A percentile compares a stretch with the other conserved stretches of the same genome.
These are phyloP conservation scores for Lecanoromycetidae sp. DNA, from an alignment of 2,329 filamentous ascomycete genomes.

Conservation along the genomic window DNA sequence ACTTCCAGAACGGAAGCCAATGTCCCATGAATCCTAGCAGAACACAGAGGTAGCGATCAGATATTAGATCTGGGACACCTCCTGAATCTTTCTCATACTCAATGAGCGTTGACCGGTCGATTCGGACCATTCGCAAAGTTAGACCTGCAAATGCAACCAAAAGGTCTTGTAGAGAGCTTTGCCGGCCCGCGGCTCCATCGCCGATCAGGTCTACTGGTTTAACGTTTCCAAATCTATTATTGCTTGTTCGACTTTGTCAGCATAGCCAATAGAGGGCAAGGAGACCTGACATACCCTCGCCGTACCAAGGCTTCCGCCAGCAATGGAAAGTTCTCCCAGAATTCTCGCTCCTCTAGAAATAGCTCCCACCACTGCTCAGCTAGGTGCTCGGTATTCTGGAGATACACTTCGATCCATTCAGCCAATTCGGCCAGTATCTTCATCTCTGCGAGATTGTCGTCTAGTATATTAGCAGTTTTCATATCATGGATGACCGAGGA, in stretches of 20 bases:
- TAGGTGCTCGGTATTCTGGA: slow-evolving; percentile 25
- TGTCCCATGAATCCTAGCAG: slow-evolving; percentile 4
- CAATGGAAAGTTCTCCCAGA: slow-evolving; percentile 34
- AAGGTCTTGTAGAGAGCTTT: slow-evolving; percentile 25
- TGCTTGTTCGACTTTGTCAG: background rate
- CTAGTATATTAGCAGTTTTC: background rate
- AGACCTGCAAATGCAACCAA: slow-evolving; percentile 30
- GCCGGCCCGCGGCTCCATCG: background rate
- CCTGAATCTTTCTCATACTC: background rate
- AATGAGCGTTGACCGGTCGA: slow-evolving; percentile 29
- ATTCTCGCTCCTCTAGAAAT: slow-evolving; percentile 30
- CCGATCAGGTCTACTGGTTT: background rate
- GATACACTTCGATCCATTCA: slow-evolving; percentile 32
- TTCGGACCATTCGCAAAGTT: slow-evolving; percentile 29
- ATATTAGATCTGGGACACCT: slow-evolving; percentile 14
- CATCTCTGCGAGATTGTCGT: slow-evolving; percentile 5
- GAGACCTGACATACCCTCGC: slow-evolving; percentile 25
- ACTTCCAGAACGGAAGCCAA: slow-evolving; percentile 13
- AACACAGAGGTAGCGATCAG: slow-evolving; percentile 11
- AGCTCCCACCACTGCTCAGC: slow-evolving; percentile 23
- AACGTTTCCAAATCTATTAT: slow-evolving; percentile 1
- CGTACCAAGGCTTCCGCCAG: slow-evolving; percentile 31
- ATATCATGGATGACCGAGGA: background rate
- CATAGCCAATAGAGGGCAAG: background rate
- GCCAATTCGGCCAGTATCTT: slow-evolving; percentile 24